Conservation (phyloP, 1,139 yeast genomes). For the Taphrina deformans region DNA sequence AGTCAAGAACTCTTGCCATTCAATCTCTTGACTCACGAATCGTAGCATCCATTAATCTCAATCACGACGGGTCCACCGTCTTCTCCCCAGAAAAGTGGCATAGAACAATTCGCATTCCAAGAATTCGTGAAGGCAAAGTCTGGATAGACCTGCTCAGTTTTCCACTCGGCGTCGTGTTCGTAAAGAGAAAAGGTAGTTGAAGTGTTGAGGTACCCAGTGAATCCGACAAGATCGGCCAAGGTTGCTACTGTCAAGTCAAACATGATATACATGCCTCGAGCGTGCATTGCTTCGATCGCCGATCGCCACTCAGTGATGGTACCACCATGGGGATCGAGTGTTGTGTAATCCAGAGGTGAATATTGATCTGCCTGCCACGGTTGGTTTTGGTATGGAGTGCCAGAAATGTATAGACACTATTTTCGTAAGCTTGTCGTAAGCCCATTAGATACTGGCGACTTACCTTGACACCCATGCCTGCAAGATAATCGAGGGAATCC, state of each 20-base stretch:
- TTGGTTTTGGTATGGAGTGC: constrained; percentile 35
- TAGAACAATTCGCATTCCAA: constrained; percentile 29
- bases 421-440: not conserved
- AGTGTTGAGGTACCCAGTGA: constrained; percentile 31
- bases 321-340: constrained; percentile 35
- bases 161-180: constrained; percentile 36
- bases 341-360: constrained; percentile 36
- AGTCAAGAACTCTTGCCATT: not conserved
- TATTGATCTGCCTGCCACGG: constrained; percentile 37
- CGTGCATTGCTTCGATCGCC: constrained; percentile 32
- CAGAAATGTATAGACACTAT: constrained; percentile 35
- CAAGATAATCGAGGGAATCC: constrained; percentile 34
- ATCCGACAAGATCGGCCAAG: constrained; percentile 36
- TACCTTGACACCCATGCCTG: constrained; percentile 40
- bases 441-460: not conserved
- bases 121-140: constrained; percentile 34
- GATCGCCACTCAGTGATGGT: constrained; percentile 35
- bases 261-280: constrained; percentile 34
- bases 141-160: constrained; percentile 22
- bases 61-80: constrained; percentile 34
- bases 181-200: constrained; percentile 33
- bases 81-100: constrained; percentile 35
- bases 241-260: constrained; percentile 36
- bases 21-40: constrained; percentile 4
- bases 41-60: constrained; percentile 33